Percentiles rank a stretch among this genome's conserved stretches.
These are phyloP conservation scores for Lenzites betulinus DNA, from an alignment of 768 basidiomycete species.

Conservation along the genomic window DNA sequence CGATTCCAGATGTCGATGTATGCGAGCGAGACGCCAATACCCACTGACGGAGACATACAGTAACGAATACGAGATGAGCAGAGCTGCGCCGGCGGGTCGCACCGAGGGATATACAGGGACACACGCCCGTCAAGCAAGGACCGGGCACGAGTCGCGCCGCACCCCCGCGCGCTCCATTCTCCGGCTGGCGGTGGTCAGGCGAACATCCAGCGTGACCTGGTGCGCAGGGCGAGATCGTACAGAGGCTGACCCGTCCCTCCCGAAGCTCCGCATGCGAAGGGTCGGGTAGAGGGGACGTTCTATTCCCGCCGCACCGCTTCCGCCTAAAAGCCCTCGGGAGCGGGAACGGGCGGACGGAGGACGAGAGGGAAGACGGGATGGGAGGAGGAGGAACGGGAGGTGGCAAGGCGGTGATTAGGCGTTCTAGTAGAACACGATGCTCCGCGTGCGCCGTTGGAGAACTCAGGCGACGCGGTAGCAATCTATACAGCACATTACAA, in stretches of 20 bases:
- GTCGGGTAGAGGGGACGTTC: too few species aligned
- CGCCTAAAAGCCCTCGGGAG: too few species aligned
- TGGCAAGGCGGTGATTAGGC: background rate
- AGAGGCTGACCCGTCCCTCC: too few species aligned
- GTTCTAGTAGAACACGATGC: background rate
- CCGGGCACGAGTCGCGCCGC: background rate
- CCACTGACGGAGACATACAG: background rate
- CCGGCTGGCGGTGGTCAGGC: background rate
- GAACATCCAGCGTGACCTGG: background rate
- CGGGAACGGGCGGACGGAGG: background rate
- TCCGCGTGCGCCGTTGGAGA: background rate
- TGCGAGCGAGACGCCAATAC: background rate
- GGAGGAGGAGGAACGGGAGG: background rate
- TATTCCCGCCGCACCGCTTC: too few species aligned
- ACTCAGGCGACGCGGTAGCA: background rate
- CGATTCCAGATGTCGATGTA: background rate
- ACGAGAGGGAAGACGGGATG: background rate
- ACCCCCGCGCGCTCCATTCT: constrained; percentile 12
- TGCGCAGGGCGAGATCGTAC: background rate
- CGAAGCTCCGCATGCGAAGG: too few species aligned
- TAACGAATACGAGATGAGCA: background rate
- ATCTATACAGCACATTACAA: background rate
- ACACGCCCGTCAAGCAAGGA: background rate
- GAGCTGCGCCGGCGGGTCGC: too few species aligned
- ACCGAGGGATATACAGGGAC: background rate